These are phyloP conservation scores for Fusarium begoniae DNA, from an alignment of 2,329 filamentous ascomycete species.

Conservation along the genomic window DNA sequence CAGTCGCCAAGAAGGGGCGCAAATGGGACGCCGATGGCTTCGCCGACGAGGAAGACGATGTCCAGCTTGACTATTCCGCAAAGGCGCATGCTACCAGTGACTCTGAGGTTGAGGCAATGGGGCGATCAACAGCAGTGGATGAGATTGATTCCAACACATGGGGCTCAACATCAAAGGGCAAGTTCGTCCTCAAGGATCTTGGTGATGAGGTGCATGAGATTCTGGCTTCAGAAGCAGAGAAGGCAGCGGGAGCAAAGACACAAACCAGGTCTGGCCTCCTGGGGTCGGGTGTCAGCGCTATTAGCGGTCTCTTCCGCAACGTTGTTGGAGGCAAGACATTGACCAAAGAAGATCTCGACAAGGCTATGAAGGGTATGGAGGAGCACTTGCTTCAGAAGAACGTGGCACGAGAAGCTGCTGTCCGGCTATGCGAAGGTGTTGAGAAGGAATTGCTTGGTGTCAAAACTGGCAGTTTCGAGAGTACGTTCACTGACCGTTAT, in stretches of 20 bases:
- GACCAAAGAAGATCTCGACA: constrained; percentile 87
- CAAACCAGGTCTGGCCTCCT: constrained; percentile 72
- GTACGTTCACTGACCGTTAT: constrained; percentile 41
- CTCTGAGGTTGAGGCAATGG: constrained; percentile 60
- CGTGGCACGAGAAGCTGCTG: constrained; percentile 91
- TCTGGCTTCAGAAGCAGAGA: constrained; percentile 76
- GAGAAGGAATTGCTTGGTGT: constrained; percentile 89
- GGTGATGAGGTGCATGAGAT: constrained; percentile 95
- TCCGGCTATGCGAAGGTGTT: constrained; percentile 90
- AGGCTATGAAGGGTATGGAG: constrained; percentile 95
- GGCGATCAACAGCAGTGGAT: constrained; percentile 71
- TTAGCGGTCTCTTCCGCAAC: constrained; percentile 91
- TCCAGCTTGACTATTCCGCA: constrained; percentile 90
- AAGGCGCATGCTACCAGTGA: constrained; percentile 62
- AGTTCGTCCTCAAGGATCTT: constrained; percentile 92
- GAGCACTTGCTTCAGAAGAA: constrained; percentile 96
- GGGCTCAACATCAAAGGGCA: constrained; percentile 87
- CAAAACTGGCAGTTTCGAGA: constrained; percentile 93
- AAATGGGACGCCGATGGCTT: constrained; percentile 92
- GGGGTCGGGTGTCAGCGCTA: constrained; percentile 80
- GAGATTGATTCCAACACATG: constrained; percentile 81
- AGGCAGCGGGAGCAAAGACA: constrained; percentile 56
- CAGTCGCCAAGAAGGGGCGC: constrained; percentile 90
- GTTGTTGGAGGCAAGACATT: constrained; percentile 94
- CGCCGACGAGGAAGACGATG: constrained; percentile 82